phyloP scores from a whole-genome alignment of 441 rosid genomes.

The Breynia disticha region DNA sequence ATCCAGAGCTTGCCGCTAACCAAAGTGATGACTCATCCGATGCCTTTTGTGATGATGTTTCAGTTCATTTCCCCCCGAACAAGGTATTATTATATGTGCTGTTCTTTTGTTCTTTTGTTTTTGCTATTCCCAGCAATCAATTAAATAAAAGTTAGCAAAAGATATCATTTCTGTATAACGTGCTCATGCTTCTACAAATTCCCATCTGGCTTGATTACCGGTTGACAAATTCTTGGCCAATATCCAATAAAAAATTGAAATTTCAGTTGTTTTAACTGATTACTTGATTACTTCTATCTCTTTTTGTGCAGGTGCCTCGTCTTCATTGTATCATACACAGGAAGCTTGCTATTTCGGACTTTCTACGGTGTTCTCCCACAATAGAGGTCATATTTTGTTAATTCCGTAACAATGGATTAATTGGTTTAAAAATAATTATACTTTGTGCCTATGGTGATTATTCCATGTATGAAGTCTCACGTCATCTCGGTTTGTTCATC shows the following conservation, averaged over 20 bases:
- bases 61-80: constrained; percentile 42
- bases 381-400: constrained; percentile 41
- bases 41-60: constrained; percentile 41
- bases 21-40: constrained; percentile 23
- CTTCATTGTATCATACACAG: constrained; percentile 75
- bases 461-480: neutral
- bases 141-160: too few species aligned
- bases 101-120: too few species aligned
- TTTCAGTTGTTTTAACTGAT: neutral
- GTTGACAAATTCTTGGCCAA: too few species aligned
- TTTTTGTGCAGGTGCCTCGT: constrained; percentile 56
- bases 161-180: too few species aligned
- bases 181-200: too few species aligned
- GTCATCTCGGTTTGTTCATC: constrained; percentile 4
- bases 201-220: too few species aligned
- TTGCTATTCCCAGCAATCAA: too few species aligned
- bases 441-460: too few species aligned
- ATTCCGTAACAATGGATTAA: too few species aligned
- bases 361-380: constrained; percentile 34
- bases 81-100: constrained; percentile 25
- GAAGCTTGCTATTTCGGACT: constrained; percentile 61
- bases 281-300: neutral
- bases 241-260: too few species aligned
- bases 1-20: constrained; percentile 30
- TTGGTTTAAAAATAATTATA: too few species aligned